Evolutionary conservation across 768 basidiomycete species (phyloP), one percentile per base, ranked within the genome.

Genomic region (Thelephora ganbajun): DNA sequence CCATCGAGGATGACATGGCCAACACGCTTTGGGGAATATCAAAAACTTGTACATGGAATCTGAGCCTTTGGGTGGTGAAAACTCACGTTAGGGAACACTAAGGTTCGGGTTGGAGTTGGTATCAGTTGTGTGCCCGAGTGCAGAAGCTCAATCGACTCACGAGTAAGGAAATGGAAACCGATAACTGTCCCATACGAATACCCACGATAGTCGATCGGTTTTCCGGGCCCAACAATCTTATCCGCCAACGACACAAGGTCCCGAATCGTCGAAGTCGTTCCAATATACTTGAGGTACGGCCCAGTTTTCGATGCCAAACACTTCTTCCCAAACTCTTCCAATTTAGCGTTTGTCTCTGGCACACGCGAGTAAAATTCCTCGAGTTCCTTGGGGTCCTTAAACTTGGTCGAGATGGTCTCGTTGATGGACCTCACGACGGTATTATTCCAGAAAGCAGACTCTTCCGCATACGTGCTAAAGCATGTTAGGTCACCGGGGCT

Each of bases 1-100:
- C 50, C 50, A 26, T 51, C 50, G 11, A 51, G 20, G 34, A 51
- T 13, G 13, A 51, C 46, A 16, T 44, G 42, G 6, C 50, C 50
- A 9, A 51, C 45, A 19, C 50, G 37, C 50, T 51, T 6, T 13
- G 6, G 5, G 14, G 47, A 7, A 12, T 4, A 20, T 46, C 35
- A 30, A 14, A 2, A n/a, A 5, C 9, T 11, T 2, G 4, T 2
- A 3, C 30, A 5, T 20, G 30, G 34, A 9, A 33, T 1, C 2
- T 18, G 11, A 14, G 5, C 19, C n/a, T 16, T 11, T 3, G 30
- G 33, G 11, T 11, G 14, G 30, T 2, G n/a, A 7, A 11, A 33
- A 47, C 19, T 30, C 45, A 47, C 48, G 20, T 51, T 44, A 9
- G 46, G 3, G 14, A 51, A 35, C 9, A 30, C 12, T 18, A 16